phyloP scores from a whole-genome alignment of 2,329 filamentous ascomycete species.

The Cryphonectria japonica region DNA sequence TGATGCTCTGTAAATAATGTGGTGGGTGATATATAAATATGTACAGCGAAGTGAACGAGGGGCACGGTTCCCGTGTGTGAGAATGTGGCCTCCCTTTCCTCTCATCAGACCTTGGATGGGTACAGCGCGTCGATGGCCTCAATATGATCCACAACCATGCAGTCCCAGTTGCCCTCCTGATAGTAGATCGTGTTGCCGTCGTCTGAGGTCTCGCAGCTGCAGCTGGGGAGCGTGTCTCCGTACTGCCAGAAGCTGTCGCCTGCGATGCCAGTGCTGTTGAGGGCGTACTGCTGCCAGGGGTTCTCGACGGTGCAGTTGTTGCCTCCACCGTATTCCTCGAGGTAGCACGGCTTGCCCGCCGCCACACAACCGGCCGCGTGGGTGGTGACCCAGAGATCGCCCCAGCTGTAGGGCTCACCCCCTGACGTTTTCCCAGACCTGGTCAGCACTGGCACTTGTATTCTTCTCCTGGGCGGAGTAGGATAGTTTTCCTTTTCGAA shows the following conservation, averaged over 20 bases:
- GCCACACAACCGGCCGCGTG: constrained; percentile 29
- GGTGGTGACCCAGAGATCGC: constrained; percentile 30
- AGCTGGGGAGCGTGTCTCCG: constrained; percentile 30
- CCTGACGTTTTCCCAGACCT: constrained; percentile 1
- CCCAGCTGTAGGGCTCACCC: constrained; percentile 29
- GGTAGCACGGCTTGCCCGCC: constrained; percentile 30
- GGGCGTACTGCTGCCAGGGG: constrained; percentile 30
- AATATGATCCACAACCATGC: constrained; percentile 31
- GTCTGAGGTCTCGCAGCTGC: constrained; percentile 26
- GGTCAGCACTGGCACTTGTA: not conserved
- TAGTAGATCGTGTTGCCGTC: constrained; percentile 32
- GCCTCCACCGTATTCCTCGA: constrained; percentile 30
- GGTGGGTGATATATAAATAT: not conserved
- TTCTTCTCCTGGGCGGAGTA: not conserved
- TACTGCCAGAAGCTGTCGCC: constrained; percentile 32
- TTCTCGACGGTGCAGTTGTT: constrained; percentile 31
- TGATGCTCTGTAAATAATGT: not conserved
- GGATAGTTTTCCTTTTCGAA: not conserved
- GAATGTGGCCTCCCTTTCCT: no score
- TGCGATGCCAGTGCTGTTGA: constrained; percentile 30
- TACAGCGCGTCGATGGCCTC: constrained; percentile 28
- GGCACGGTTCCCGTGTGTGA: not conserved
- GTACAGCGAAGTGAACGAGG: constrained; percentile 7
- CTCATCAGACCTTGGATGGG: constrained; percentile 2
- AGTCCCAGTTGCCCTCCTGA: constrained; percentile 29